Conservation (phyloP, 2,329 filamentous ascomycete genomes). For the Aspergillus sclerotialis region DNA sequence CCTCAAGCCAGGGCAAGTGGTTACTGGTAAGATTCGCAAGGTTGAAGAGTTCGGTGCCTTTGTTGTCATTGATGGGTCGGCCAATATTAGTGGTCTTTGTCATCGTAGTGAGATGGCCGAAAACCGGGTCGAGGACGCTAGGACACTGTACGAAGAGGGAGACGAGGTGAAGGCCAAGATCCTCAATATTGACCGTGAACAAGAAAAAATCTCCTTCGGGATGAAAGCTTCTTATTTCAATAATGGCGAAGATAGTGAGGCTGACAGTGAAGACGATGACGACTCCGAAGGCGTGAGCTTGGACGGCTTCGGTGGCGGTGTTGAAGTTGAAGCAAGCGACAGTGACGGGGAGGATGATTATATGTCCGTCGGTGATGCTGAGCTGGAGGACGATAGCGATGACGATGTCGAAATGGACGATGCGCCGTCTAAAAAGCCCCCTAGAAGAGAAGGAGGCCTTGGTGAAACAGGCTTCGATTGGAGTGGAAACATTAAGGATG, state of each 20-base stretch:
- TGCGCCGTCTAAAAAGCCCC: constrained; percentile 29
- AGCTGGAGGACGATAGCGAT: constrained; percentile 37
- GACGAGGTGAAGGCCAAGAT: constrained; percentile 92
- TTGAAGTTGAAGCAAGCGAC: constrained; percentile 29
- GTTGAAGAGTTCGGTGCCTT: constrained; percentile 95
- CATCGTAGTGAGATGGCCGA: constrained; percentile 91
- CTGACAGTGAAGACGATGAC: constrained; percentile 42
- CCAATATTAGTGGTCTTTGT: constrained; percentile 86
- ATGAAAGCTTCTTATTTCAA: constrained; percentile 90
- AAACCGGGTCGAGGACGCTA: constrained; percentile 71
- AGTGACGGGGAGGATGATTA: constrained; percentile 27
- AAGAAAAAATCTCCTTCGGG: constrained; percentile 78
- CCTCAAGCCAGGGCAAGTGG: constrained; percentile 67
- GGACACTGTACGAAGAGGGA: constrained; percentile 80
- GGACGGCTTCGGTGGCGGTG: constrained; percentile 20
- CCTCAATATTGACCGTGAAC: constrained; percentile 66
- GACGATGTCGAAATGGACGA: constrained; percentile 39
- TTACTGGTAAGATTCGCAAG: constrained; percentile 87
- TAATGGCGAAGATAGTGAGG: constrained; percentile 43
- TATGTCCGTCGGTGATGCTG: constrained; percentile 38
- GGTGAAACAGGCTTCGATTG: constrained; percentile 79
- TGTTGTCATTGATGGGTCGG: constrained; percentile 78
- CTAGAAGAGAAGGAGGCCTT: constrained; percentile 48
- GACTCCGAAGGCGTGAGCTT: constrained; percentile 27
- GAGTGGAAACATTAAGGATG: constrained; percentile 62